Conservation (phyloP, 2,329 filamentous ascomycete species). For the Aspergillus ibericus region DNA sequence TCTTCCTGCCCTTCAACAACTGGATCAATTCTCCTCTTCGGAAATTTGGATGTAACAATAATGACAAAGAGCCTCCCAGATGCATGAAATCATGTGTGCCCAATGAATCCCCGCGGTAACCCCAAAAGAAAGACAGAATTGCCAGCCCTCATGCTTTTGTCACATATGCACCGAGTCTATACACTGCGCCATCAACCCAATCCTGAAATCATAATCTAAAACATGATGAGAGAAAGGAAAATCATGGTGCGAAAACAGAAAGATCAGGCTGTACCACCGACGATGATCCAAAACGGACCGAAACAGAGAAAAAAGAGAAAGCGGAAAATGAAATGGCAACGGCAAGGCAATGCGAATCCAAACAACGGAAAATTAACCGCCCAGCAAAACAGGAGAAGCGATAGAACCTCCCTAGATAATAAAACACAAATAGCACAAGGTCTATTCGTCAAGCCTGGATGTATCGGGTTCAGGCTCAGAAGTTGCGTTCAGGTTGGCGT, state of each 20-base stretch:
- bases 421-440: not conserved
- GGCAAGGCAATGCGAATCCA: not conserved
- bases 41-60: slow-evolving; percentile 8
- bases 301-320: slow-evolving; percentile 1
- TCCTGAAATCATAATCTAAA: slow-evolving; percentile 28
- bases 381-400: slow-evolving; percentile 8
- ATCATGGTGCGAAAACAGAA: not conserved
- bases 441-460: slow-evolving; percentile 10
- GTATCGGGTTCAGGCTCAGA: slow-evolving; percentile 10
- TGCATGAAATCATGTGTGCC: slow-evolving; percentile 35
- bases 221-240: slow-evolving; percentile 14
- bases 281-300: not conserved
- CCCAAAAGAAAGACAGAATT: slow-evolving; percentile 18
- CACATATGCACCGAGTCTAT: slow-evolving; percentile 40
- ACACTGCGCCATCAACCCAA: slow-evolving; percentile 32
- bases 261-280: slow-evolving; percentile 3
- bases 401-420: not conserved
- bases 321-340: not conserved
- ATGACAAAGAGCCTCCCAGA: slow-evolving; percentile 36
- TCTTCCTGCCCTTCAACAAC: not conserved
- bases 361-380: not conserved
- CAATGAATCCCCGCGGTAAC: slow-evolving; percentile 28
- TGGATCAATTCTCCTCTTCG: not conserved
- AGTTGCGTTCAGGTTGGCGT: slow-evolving; percentile 12
- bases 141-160: slow-evolving; percentile 30